These are phyloP conservation scores for Calocera cornea DNA, from an alignment of 768 basidiomycete genomes.

Conservation along the genomic window DNA sequence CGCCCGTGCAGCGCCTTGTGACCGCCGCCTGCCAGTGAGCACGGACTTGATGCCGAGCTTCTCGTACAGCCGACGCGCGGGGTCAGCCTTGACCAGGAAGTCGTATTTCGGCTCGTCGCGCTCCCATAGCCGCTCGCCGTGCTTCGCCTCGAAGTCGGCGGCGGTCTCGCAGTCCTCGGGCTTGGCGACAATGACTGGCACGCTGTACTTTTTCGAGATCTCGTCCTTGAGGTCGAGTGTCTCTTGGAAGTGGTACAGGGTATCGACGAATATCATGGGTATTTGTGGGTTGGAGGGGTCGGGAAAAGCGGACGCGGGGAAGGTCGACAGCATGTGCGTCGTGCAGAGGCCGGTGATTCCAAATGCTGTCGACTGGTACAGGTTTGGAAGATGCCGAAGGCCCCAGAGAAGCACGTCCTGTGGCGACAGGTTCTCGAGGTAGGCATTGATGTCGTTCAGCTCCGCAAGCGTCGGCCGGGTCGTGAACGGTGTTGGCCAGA, in stretches of 20 bases:
- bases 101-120: constrained; percentile 79
- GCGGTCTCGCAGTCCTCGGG: constrained; percentile 57
- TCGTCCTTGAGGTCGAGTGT: constrained; percentile 79
- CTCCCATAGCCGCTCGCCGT: constrained; percentile 79
- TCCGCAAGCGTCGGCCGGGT: constrained; percentile 46
- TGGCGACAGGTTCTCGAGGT: constrained; percentile 58
- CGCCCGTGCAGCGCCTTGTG: constrained; percentile 84
- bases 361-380: constrained; percentile 93
- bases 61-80: constrained; percentile 76
- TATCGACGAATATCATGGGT: constrained; percentile 92
- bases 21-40: constrained; percentile 87
- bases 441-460: constrained; percentile 54
- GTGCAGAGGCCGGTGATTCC: constrained; percentile 90
- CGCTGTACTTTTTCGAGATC: constrained; percentile 62
- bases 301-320: constrained; percentile 27
- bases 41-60: constrained; percentile 66
- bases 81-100: constrained; percentile 90
- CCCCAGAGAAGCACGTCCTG: constrained; percentile 83
- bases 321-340: constrained; percentile 77
- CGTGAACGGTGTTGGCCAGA: constrained; percentile 23
- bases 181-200: constrained; percentile 60
- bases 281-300: constrained; percentile 10
- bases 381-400: constrained; percentile 55
- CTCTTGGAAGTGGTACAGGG: constrained; percentile 88
- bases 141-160: constrained; percentile 61